Evolutionary conservation across 2,329 filamentous ascomycete genomes (phyloP), one percentile per base, ranked within the genome.

Genomic region (Colletotrichum truncatum): DNA sequence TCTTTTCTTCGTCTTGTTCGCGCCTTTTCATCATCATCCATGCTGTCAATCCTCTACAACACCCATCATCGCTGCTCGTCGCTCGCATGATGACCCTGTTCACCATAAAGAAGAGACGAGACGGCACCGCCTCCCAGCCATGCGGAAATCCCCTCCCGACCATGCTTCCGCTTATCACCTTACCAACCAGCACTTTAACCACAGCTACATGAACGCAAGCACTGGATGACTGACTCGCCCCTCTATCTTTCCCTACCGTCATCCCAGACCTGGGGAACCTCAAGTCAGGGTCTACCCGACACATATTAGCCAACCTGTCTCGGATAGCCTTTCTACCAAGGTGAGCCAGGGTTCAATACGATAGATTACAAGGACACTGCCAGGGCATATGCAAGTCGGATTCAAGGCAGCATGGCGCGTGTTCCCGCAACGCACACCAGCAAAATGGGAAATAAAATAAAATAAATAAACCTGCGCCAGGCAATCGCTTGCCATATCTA

Each of bases 1-100:
- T 62, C 57, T 62, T 39, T 62, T 62, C 48, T 65, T 65, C 56
- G 39, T 62, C 62, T 36, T 61, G 56, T 65, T 49, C 56, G 28
- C 48, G 48, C 48, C 26, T 49, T 62, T 26, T 21, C 9, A 12
- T 21, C 32, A 32, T 32, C 39, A 49, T 55, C 62, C 56, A 64
- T 58, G 62, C 26, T 36, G 26, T 53, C 32, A 26, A 28, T 55
- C 36, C 23, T 64, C 45, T 36, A 23, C 53, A 58, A 21, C 45
- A 52, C 43, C 45, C 60, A 34, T 53, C 26, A 49, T 65, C 32
- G 46, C 39, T 60, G 55, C 18, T 65, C 32, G 32, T 30, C 53
- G 55, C 26, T 45, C 53, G 51, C 54, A 59, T 23, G 30, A 39
- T 25, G 25, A 39, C 25, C 30, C 30, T 26, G 30, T 26, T 30